Evolutionary conservation across 2,329 filamentous ascomycete species (phyloP).

Genomic region (Ilyonectria mors-panacis): DNA sequence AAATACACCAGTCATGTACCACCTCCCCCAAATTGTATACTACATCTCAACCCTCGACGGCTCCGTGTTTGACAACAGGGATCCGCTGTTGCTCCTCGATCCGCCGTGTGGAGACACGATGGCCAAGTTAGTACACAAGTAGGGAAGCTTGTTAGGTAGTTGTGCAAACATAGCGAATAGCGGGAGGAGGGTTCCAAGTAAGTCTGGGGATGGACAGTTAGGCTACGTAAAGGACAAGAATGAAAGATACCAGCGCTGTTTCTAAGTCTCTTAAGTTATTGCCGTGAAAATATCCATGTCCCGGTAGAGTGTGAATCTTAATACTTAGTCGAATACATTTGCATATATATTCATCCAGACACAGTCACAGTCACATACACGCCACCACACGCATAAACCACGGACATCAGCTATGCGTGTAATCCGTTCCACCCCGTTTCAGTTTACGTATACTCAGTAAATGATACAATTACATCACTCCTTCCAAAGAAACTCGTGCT

Average conservation of each 20-base stretch:
- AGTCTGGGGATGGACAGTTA: background rate
- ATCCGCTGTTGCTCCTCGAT: background rate
- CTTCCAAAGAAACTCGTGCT: background rate
- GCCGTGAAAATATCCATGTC: background rate
- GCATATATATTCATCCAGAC: background rate
- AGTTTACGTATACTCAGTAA: too few species aligned
- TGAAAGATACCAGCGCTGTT: background rate
- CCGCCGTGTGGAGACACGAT: background rate
- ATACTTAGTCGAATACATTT: too few species aligned
- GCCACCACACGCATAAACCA: background rate
- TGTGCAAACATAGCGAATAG: constrained; percentile 12
- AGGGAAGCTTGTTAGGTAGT: background rate
- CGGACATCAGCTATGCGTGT: background rate
- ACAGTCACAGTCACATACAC: background rate
- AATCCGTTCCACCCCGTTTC: too few species aligned
- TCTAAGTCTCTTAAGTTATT: background rate
- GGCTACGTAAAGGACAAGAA: constrained; percentile 1
- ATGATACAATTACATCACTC: background rate
- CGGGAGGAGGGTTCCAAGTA: background rate
- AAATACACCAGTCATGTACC: background rate
- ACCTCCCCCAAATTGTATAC: background rate
- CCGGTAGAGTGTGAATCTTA: background rate
- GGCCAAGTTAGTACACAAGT: background rate
- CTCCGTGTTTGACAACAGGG: background rate
- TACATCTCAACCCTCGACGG: background rate